Evolutionary conservation across 805 yeast species (phyloP), one percentile per base, ranked within the genome.

Genomic region (Wickerhamiella australiensis): DNA sequence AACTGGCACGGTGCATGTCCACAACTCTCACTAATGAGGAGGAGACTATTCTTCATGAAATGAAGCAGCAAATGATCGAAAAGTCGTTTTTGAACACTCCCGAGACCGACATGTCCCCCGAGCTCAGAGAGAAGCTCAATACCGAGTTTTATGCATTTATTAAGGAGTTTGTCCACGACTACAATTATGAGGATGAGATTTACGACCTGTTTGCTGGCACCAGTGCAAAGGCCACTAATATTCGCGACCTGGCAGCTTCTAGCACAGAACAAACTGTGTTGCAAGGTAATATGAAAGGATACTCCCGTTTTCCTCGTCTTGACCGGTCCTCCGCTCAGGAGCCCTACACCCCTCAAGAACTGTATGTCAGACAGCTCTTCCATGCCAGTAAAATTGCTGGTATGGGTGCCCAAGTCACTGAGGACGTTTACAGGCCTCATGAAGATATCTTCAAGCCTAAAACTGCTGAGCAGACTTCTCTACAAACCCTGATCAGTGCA

Each of bases 401-500:
- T 29, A 63, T 82, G 33, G 96, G 96, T 0, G 78, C 94, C 1
- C 61, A 68, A 13, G 58, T 84, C n/a, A 64, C 68, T 4, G 38
- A 11, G 6, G 71, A 77, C 52, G 79, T 83, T 5, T 86, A 85
- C 62, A 65, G 68, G 48, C 94, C 95, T 15, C 79, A 80, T 60
- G 71, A 74, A 53, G 83, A 83, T 53, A 69, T 80, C 26, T 69
- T 71, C 42, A 66, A 70, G 21, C 95, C 95, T 15, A 68, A 75
- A 31, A 58, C 70, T 12, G 69, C 78, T 20, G 65, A 73, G 20
- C 77, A 83, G 50, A 62, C 85, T 11, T 73, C 90, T 2, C 70
- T 87, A 33, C 70, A 85, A 26, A 78, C 78, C 51, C 72, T 92
- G 48, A 64, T 90, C 65, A 90, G 96, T 3, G 85, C 96, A 0